Percentiles rank a stretch among this genome's conserved stretches.
phyloP scores from a whole-genome alignment of 2,329 filamentous ascomycete genomes.

The Didymella pomorum region DNA sequence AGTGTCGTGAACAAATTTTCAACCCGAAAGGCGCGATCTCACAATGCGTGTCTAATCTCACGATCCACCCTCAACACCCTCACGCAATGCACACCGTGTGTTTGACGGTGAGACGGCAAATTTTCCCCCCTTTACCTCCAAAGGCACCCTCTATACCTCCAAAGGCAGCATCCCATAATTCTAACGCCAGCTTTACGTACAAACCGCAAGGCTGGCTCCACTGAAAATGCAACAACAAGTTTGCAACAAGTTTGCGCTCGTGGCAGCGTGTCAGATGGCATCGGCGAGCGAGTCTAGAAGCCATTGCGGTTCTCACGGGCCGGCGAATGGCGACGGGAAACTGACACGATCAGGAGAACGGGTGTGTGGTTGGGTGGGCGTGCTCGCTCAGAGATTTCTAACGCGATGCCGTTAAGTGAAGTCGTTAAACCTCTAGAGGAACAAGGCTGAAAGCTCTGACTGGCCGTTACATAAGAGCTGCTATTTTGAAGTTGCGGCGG shows the following conservation, averaged over 20 bases:
- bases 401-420: slow-evolving; percentile 26
- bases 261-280: slow-evolving; percentile 6
- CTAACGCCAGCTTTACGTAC: slow-evolving; percentile 18
- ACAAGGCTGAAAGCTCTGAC: slow-evolving; percentile 13
- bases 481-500: slow-evolving; percentile 13
- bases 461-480: slow-evolving; percentile 19
- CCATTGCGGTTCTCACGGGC: not conserved
- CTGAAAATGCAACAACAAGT: slow-evolving; percentile 16
- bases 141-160: slow-evolving; percentile 22
- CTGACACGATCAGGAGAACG: slow-evolving; percentile 8
- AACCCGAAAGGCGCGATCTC: slow-evolving; percentile 11
- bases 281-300: slow-evolving; percentile 13
- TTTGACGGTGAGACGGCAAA: slow-evolving; percentile 20
- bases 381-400: slow-evolving; percentile 19
- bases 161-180: slow-evolving; percentile 16
- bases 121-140: slow-evolving; percentile 21
- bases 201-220: slow-evolving; percentile 8
- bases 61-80: slow-evolving; percentile 14
- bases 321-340: slow-evolving; percentile 19
- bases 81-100: slow-evolving; percentile 9
- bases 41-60: slow-evolving; percentile 8
- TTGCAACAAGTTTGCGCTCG: slow-evolving; percentile 10
- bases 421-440: slow-evolving; percentile 23
- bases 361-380: slow-evolving; percentile 5
- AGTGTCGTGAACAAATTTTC: slow-evolving; percentile 12